Percentiles rank a stretch among this genome's conserved stretches.
phyloP scores from a whole-genome alignment of 2,329 filamentous ascomycete species.

The Immersiporthe knoxdaviesiana region DNA sequence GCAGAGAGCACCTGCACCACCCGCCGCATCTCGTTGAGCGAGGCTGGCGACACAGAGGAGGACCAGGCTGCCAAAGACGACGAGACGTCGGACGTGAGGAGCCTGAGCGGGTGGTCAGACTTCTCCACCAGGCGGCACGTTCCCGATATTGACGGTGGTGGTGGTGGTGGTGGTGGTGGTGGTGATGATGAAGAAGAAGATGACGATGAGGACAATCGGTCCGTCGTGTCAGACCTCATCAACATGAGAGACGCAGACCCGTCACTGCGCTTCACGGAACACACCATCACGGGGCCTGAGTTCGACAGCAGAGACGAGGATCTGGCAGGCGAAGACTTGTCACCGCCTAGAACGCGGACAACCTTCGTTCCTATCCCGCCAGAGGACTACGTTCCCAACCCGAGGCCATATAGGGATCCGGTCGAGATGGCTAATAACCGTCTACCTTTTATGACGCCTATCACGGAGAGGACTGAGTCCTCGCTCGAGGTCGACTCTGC shows the following conservation, averaged over 20 bases:
- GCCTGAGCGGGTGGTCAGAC: slow-evolving; percentile 84
- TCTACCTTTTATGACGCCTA: slow-evolving; percentile 97
- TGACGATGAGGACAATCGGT: slow-evolving; percentile 42
- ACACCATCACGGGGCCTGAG: slow-evolving; percentile 30
- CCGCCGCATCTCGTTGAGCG: slow-evolving; percentile 60
- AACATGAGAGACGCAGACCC: slow-evolving; percentile 42
- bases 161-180: no score
- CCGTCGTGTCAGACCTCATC: slow-evolving; percentile 43
- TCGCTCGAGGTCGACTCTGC: slow-evolving; percentile 72
- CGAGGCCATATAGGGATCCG: slow-evolving; percentile 79
- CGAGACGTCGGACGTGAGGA: slow-evolving; percentile 62
- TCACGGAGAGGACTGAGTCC: slow-evolving; percentile 91
- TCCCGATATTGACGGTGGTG: slow-evolving; percentile 52
- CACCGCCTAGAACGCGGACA: slow-evolving; percentile 58
- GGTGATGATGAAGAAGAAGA: slow-evolving; percentile 39
- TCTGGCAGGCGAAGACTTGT: slow-evolving; percentile 41
- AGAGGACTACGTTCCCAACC: slow-evolving; percentile 82
- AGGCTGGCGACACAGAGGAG: slow-evolving; percentile 44
- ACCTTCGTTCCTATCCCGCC: slow-evolving; percentile 80
- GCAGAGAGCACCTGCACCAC: slow-evolving; percentile 84
- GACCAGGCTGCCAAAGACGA: slow-evolving; percentile 48
- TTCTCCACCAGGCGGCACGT: slow-evolving; percentile 77
- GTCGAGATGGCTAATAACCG: slow-evolving; percentile 83
- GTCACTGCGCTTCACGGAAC: slow-evolving; percentile 30
- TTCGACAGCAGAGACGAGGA: slow-evolving; percentile 43